Evolutionary conservation across 257 asterid species (phyloP).

Genomic region (Solanum medicagineum): DNA sequence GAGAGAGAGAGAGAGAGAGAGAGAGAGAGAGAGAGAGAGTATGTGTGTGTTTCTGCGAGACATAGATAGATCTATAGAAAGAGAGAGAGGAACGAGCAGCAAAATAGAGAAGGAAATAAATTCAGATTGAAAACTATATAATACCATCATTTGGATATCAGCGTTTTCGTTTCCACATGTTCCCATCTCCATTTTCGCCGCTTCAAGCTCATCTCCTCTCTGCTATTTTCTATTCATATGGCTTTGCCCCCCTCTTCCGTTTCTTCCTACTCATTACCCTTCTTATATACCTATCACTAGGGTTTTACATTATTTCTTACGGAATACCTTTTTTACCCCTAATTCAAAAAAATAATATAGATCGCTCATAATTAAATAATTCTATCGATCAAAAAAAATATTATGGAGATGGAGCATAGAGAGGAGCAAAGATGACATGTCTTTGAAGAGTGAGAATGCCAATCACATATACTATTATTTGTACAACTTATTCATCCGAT

Average conservation of each 20-base stretch:
- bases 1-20: neutral
- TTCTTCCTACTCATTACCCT: neutral
- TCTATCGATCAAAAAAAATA: neutral
- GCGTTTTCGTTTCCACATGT: constrained; percentile 6
- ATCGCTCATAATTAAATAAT: neutral
- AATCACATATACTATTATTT: too few relatives aligned
- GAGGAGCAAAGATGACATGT: too few relatives aligned
- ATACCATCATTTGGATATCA: neutral
- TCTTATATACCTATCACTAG: neutral
- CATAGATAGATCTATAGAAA: neutral
- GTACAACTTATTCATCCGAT: too few relatives aligned
- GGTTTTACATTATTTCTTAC: neutral
- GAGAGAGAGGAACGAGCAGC: neutral
- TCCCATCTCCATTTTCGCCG: neutral
- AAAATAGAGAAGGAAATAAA: neutral
- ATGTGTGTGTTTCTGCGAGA: neutral
- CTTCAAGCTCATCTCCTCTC: neutral
- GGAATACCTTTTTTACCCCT: neutral
- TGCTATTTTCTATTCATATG: neutral
- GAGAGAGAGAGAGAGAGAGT: neutral
- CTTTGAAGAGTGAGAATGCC: too few relatives aligned
- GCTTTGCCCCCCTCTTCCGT: neutral
- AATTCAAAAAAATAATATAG: too few relatives aligned
- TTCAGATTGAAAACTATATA: constrained; percentile 9
- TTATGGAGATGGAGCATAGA: too few relatives aligned